Percentiles rank a stretch among this genome's conserved stretches.
Conservation (phyloP, 352 stramenopile genomes). For the Phytopythium sindhum region DNA sequence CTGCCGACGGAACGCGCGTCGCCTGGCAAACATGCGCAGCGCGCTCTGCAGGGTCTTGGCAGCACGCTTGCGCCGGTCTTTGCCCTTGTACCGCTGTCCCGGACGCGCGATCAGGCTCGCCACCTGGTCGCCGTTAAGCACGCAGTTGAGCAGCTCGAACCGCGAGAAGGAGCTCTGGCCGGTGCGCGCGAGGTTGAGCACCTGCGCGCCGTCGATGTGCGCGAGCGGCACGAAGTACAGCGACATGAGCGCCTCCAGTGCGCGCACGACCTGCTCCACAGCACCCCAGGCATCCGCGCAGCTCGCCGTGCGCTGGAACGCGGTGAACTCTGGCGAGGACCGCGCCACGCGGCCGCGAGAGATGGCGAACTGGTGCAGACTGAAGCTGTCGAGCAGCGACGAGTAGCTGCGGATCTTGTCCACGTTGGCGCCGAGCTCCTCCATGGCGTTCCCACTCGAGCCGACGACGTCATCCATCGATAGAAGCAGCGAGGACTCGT, state of each 20-base stretch:
- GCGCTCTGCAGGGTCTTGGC: constrained; percentile 71
- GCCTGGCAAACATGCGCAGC: constrained; percentile 57
- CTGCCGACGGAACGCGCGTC: constrained; percentile 39
- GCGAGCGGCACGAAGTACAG: constrained; percentile 86
- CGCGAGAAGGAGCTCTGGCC: constrained; percentile 45
- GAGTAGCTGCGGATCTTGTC: constrained; percentile 83
- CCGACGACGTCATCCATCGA: constrained; percentile 23
- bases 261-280: constrained; percentile 66
- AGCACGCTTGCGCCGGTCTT: constrained; percentile 55
- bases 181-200: constrained; percentile 70
- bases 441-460: constrained; percentile 36
- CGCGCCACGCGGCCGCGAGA: constrained; percentile 77
- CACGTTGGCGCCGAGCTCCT: constrained; percentile 68
- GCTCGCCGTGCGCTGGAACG: constrained; percentile 64
- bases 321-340: constrained; percentile 86
- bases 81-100: constrained; percentile 78
- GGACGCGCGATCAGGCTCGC: constrained; percentile 53
- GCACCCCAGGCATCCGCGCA: constrained; percentile 74
- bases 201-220: constrained; percentile 79
- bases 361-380: constrained; percentile 88
- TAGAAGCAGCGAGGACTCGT: constrained; percentile 13
- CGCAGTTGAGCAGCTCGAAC: constrained; percentile 68
- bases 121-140: constrained; percentile 89
- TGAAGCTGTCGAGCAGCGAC: constrained; percentile 74
- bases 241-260: constrained; percentile 69